A percentile compares a stretch with the other conserved stretches of the same genome.
phyloP scores from a whole-genome alignment of 306 rosid genomes.

The Prunus salicina region DNA sequence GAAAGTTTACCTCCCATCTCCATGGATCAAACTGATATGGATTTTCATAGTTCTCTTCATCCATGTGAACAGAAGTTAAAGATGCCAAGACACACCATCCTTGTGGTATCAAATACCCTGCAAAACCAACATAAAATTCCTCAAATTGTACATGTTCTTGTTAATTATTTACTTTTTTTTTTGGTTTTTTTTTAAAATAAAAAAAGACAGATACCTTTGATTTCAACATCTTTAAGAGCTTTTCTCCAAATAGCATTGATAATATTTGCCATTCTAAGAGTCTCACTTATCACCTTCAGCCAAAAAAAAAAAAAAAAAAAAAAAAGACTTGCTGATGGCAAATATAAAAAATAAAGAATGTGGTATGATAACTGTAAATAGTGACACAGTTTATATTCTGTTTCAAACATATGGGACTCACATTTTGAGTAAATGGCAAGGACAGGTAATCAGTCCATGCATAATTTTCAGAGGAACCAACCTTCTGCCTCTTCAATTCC shows the following conservation, averaged over 20 bases:
- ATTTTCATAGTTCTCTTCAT: constrained; percentile 50
- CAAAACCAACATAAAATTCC: constrained; percentile 2
- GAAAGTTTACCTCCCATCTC: constrained; percentile 89
- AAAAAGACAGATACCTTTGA: constrained; percentile 49
- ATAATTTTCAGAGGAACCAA: constrained; percentile 33
- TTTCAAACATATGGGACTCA: constrained; percentile 35
- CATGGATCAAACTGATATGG: constrained; percentile 76
- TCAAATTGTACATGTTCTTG: background rate
- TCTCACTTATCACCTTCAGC: constrained; percentile 81
- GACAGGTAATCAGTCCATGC: constrained; percentile 88
- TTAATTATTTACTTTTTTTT: too few relatives aligned
- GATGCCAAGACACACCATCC: constrained; percentile 81
- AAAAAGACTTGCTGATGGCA: background rate
- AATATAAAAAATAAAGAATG: background rate
- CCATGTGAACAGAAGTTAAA: constrained; percentile 78
- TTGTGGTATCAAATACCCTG: constrained; percentile 72
- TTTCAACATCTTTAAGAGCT: constrained; percentile 70
- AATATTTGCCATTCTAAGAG: constrained; percentile 88
- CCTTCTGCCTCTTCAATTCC: constrained; percentile 65
- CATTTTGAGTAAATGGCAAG: constrained; percentile 79
- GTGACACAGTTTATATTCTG: background rate
- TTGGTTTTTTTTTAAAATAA: background rate
- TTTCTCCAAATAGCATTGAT: constrained; percentile 93
- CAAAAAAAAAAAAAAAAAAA: background rate
- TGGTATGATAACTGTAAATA: background rate